Evolutionary conservation across 371 early-diverging fungal genomes (phyloP), one percentile per base, ranked within the genome.

Genomic region (Ordospora pajunii): DNA sequence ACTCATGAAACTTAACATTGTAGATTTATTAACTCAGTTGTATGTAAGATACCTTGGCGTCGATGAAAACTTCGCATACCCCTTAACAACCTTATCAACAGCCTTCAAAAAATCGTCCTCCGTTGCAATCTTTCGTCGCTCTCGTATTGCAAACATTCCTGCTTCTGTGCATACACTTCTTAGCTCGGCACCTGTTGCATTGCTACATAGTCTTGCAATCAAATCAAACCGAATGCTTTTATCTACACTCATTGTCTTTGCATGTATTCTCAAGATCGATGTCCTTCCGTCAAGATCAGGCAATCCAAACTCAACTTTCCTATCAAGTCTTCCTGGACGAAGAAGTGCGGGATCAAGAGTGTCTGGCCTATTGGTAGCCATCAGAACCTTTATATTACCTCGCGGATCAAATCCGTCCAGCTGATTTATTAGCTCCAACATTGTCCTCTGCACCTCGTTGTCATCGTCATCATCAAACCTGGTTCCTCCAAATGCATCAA

Each of bases 91-190:
- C 88, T 99, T 97, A 87, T 95, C 92, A 42, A 97, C 97, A n/a
- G 95, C 89, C 79, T 94, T 93, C 85, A 96, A 87, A 87, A 97
- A 97, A 88, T 99, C 99, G 86, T 95, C 93, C 84, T 99, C 99
- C 37, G 95, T 96, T 6, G 97, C 97, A 44, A 89, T 90, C 90
- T 97, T 97, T 87, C 97, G 89, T 84, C 97, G 88, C 68, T 94
- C 92, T 45, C 99, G 89, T 76, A 99, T 97, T 8, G 98, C 98
- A 88, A 93, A 96, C 99, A 99, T 99, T 67, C 98, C 99, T 27
- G 99, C 97, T 86, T 99, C 99, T 25, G 97, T 97, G 87, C 98
- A 97, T 54, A 99, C 97, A 86, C 93, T 91, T 78, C 94, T 87
- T 67, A 95, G 83, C 83, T 95, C 95, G 22, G 95, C 94, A 65